Conservation (phyloP, 208 protist genomes). For the Crithidia bombi region DNA sequence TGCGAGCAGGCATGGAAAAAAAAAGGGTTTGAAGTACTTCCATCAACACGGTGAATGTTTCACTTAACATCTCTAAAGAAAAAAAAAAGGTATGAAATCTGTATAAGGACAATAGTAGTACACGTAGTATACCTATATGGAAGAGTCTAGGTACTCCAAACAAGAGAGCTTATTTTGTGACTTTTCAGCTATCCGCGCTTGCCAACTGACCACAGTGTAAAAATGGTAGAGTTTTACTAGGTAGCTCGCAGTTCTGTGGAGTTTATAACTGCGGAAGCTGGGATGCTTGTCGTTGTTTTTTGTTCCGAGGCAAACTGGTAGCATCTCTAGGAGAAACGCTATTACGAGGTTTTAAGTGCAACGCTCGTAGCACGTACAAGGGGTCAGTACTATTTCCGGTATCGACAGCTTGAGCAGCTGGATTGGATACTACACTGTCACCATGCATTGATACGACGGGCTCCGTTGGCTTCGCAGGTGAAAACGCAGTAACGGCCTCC, state of each 20-base stretch:
- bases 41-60: not conserved
- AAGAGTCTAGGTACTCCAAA: no score
- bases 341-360: conserved; percentile 11
- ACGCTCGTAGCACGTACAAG: conserved; percentile 2
- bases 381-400: not conserved
- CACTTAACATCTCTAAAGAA: not conserved
- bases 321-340: not conserved
- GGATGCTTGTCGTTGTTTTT: not conserved
- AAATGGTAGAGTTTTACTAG: not conserved
- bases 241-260: not conserved
- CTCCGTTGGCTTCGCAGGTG: not conserved
- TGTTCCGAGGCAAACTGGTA: not conserved
- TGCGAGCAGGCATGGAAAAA: no score
- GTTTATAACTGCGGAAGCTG: conserved; percentile 12
- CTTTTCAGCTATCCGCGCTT: no score
- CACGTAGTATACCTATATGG: no score
- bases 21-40: no score
- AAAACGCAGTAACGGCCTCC: not conserved
- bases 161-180: no score
- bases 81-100: not conserved
- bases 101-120: not conserved
- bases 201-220: not conserved
- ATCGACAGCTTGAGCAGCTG: not conserved
- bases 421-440: not conserved
- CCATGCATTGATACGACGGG: not conserved